phyloP scores from a whole-genome alignment of 441 rosid species.

The Lepidium campestre region DNA sequence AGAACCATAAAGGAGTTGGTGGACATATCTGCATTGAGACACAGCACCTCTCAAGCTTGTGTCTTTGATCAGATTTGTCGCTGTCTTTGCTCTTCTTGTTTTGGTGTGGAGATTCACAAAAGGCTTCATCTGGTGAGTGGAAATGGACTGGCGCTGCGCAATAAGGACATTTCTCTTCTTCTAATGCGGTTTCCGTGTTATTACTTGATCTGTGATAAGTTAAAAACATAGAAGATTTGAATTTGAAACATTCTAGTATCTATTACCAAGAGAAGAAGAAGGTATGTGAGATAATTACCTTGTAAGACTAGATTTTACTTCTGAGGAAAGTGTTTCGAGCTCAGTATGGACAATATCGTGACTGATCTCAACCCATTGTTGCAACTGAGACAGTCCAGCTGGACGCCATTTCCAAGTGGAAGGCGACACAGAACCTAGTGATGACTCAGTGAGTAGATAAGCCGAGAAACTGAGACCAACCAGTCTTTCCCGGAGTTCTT shows the following conservation, averaged over 20 bases:
- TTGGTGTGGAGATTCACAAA: constrained; percentile 34
- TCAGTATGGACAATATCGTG: constrained; percentile 29
- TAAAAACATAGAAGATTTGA: constrained; percentile 2
- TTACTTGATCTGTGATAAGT: constrained; percentile 29
- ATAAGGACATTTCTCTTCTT: constrained; percentile 64
- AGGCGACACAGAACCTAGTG: constrained; percentile 14
- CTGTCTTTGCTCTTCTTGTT: constrained; percentile 17
- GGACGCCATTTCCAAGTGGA: constrained; percentile 50
- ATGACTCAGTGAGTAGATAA: constrained; percentile 25
- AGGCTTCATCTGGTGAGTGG: constrained; percentile 62
- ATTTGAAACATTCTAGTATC: not conserved
- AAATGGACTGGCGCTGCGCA: constrained; percentile 61
- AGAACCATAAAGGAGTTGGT: constrained; percentile 60
- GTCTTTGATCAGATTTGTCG: constrained; percentile 40
- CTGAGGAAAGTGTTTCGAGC: constrained; percentile 39
- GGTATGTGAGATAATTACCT: constrained; percentile 30
- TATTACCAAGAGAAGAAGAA: not conserved
- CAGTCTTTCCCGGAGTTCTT: constrained; percentile 76
- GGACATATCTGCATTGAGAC: constrained; percentile 82
- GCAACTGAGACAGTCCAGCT: constrained; percentile 65
- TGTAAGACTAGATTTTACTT: constrained; percentile 33
- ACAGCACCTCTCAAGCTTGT: constrained; percentile 65
- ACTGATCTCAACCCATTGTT: constrained; percentile 58
- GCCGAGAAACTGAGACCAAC: constrained; percentile 59
- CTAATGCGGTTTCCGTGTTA: constrained; percentile 15